Conservation (phyloP, 2,329 filamentous ascomycete species). For the Colletotrichum orchidophilum region DNA sequence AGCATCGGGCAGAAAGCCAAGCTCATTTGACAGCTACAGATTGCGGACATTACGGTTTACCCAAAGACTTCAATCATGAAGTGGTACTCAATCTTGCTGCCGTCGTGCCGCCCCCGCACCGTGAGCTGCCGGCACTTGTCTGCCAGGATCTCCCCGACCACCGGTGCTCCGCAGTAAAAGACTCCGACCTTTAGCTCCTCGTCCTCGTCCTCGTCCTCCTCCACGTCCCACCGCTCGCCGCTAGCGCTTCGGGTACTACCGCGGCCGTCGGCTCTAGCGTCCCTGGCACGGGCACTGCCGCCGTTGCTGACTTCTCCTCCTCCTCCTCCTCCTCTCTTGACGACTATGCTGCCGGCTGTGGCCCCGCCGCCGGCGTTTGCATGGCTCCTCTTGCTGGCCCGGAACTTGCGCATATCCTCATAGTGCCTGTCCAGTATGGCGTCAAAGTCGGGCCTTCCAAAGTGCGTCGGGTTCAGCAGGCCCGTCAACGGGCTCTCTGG, state of each 20-base stretch:
- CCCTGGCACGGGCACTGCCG: neutral
- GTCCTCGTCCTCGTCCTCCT: conserved; percentile 42
- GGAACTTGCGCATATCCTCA: conserved; percentile 57
- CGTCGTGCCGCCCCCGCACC: conserved; percentile 59
- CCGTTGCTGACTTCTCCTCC: neutral
- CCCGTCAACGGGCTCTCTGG: conserved; percentile 64
- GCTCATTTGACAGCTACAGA: too few species aligned
- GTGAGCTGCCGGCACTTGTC: conserved; percentile 63
- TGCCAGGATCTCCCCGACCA: conserved; percentile 64
- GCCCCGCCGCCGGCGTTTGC: conserved; percentile 23
- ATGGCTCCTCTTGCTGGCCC: conserved; percentile 36
- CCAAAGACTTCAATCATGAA: conserved; percentile 69
- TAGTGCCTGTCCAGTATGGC: conserved; percentile 64
- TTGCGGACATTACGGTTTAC: too few species aligned
- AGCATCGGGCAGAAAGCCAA: neutral
- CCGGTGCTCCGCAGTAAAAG: conserved; percentile 65
- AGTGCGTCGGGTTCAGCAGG: conserved; percentile 61
- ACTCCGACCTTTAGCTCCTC: conserved; percentile 60
- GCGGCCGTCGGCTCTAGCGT: neutral
- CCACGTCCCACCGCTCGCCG: neutral
- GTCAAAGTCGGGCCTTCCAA: conserved; percentile 63
- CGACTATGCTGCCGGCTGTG: conserved; percentile 2
- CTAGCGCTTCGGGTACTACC: neutral
- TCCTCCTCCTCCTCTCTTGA: conserved; percentile 4
- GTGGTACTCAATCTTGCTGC: conserved; percentile 62